Percentiles rank a stretch among this genome's conserved stretches.
These are phyloP conservation scores for Coemansia sp. DNA, from an alignment of 192 early-diverging fungal species.

Conservation along the genomic window DNA sequence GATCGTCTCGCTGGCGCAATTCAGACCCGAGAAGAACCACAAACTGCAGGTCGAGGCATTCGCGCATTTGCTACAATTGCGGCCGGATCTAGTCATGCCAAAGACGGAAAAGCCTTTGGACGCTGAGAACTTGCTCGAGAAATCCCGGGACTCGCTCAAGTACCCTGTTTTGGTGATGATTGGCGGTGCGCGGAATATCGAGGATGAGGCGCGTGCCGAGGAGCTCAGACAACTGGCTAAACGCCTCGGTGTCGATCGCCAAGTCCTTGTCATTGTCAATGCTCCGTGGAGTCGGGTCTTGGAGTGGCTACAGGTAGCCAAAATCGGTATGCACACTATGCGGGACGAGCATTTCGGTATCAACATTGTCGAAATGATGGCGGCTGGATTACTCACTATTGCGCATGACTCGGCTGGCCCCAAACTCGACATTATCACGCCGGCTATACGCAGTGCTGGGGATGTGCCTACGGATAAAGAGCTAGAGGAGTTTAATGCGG, in stretches of 20 bases:
- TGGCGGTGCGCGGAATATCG: slow-evolving; percentile 81
- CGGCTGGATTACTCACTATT: slow-evolving; percentile 44
- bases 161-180: slow-evolving; percentile 72
- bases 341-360: slow-evolving; percentile 99
- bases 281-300: slow-evolving; percentile 71
- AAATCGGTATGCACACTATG: slow-evolving; percentile 95
- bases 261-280: slow-evolving; percentile 81
- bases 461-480: neutral
- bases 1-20: slow-evolving; percentile 92
- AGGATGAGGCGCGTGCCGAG: slow-evolving; percentile 71
- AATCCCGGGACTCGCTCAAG: neutral
- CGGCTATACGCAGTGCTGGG: slow-evolving; percentile 24
- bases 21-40: slow-evolving; percentile 96
- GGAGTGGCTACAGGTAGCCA: slow-evolving; percentile 60
- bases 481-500: slow-evolving; percentile 22
- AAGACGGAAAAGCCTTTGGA: slow-evolving; percentile 19
- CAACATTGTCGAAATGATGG: slow-evolving; percentile 97
- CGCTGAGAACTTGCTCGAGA: neutral
- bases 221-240: slow-evolving; percentile 54
- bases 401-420: slow-evolving; percentile 55
- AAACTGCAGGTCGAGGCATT: slow-evolving; percentile 77
- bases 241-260: slow-evolving; percentile 63
- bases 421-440: slow-evolving; percentile 45
- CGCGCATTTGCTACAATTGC: slow-evolving; percentile 58
- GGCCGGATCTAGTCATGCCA: slow-evolving; percentile 57